Base-by-base conservation (phyloP, 164 flowering plant genomes). In the grape (Vitis vinifera) region DNA sequence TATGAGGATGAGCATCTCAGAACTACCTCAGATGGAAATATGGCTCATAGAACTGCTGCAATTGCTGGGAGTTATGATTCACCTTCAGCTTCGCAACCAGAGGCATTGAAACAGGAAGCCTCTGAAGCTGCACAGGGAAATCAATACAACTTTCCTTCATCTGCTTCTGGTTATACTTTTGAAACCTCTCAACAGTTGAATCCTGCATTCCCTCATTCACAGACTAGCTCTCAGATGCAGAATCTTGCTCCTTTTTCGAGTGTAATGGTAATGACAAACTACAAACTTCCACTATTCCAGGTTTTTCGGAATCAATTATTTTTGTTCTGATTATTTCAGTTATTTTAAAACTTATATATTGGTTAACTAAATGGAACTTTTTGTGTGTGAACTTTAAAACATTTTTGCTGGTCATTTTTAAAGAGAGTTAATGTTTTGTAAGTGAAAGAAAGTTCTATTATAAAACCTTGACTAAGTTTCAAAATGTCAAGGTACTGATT, bases 171-270 rank as follows among this genome's bases (percentile, higher is more conserved):
- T 57, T 96, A 88, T 74, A 63, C 78, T 55, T 87, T 82, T 70
- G 99, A 93, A 55, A 89, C 69, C 65, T 61, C 74, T 49, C 86
- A 85, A 55, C 96, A 85, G 59, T 60, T 76, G 59, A 86, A 84
- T 80, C 71, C 86, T 67, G 79, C 87, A 50, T 85, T 78, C 70
- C 57, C 75, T 66, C 86, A 84, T 52, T 70, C 84, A 10, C 94
- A 88, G 72, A 68, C 89, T 55, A 81, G 83, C 70, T 75, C 93
- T 59, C 95, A 91, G 76, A 83, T 85, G 86, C 97, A 85, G 76
- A 87, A 85, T 83, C 84, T 79, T 53, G 66, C 89, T 77, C 84
- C 88, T 2, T 87, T 88, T 52, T 81, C 96, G 10, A 84, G 76
- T 80, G 89, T 81, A 49, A 80, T 91, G 99, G 97, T 91, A 88